These are phyloP conservation scores for Macrotyloma uniflorum DNA, from an alignment of 306 rosid genomes.

Conservation along the genomic window DNA sequence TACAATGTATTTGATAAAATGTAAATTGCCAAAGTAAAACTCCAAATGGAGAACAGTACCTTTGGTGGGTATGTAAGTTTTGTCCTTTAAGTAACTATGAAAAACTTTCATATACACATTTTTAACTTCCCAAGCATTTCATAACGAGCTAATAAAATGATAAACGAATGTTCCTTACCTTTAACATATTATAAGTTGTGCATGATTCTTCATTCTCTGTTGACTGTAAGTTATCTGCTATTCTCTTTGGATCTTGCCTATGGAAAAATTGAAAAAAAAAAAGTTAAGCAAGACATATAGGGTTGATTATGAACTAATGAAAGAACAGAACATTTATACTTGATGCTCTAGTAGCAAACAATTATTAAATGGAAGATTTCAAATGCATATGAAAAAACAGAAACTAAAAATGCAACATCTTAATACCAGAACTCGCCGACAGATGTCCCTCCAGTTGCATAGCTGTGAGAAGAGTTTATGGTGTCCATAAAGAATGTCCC, in stretches of 20 bases:
- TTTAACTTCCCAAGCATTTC: constrained; percentile 7
- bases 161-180: constrained; percentile 52
- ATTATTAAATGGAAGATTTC: constrained; percentile 23
- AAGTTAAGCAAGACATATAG: constrained; percentile 19
- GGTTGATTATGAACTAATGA: constrained; percentile 2
- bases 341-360: constrained; percentile 7
- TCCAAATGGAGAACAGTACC: too few relatives aligned
- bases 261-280: constrained; percentile 1
- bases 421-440: constrained; percentile 76
- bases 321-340: background rate
- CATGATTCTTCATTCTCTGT: constrained; percentile 90
- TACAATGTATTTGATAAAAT: too few relatives aligned
- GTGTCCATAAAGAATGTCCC: constrained; percentile 78
- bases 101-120: background rate
- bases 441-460: constrained; percentile 99
- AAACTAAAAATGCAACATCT: constrained; percentile 25
- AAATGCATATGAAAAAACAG: constrained; percentile 28
- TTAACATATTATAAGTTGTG: constrained; percentile 91
- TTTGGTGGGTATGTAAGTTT: too few relatives aligned
- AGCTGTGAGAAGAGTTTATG: constrained; percentile 88
- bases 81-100: background rate
- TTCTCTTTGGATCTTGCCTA: constrained; percentile 77
- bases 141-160: constrained; percentile 13
- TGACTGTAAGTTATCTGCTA: constrained; percentile 51
- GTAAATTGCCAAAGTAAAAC: too few relatives aligned